Evolutionary conservation across 164 flowering plant species (phyloP).

Genomic region (Vitis rotundifolia): DNA sequence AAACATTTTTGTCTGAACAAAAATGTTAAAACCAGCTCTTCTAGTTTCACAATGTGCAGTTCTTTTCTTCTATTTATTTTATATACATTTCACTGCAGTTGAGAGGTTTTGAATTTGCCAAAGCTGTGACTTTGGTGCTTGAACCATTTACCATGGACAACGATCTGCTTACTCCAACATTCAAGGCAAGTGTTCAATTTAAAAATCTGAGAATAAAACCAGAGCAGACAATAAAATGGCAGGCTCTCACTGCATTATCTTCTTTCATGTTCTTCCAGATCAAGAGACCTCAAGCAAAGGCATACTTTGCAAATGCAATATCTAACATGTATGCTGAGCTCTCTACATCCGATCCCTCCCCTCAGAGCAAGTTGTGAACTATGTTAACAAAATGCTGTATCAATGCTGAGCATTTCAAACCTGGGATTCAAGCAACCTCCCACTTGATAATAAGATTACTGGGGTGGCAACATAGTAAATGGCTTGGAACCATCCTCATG

Average conservation of each 20-base stretch:
- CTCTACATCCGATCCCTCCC: slow-evolving; percentile 42
- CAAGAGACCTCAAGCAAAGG: slow-evolving; percentile 94
- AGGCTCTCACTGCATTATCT: slow-evolving; percentile 1
- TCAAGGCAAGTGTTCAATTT: slow-evolving; percentile 53
- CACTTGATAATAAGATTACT: too few relatives aligned
- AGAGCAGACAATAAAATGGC: background rate
- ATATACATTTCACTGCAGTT: slow-evolving; percentile 44
- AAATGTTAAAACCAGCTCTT: background rate
- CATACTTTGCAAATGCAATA: slow-evolving; percentile 73
- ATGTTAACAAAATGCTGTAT: too few relatives aligned
- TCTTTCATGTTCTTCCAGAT: slow-evolving; percentile 38
- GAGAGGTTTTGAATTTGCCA: slow-evolving; percentile 93
- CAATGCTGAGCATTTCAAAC: too few relatives aligned
- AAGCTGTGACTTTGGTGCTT: slow-evolving; percentile 74
- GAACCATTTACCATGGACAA: slow-evolving; percentile 90
- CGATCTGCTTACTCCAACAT: slow-evolving; percentile 90
- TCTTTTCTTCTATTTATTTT: background rate
- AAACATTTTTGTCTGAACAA: too few relatives aligned
- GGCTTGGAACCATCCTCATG: too few relatives aligned
- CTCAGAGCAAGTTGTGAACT: slow-evolving; percentile 12
- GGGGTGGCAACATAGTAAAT: too few relatives aligned
- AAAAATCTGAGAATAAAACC: background rate
- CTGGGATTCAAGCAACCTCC: too few relatives aligned
- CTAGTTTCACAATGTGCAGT: background rate
- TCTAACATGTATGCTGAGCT: slow-evolving; percentile 77